Conservation (phyloP, 208 protist genomes). For the Wallacemonas sp. region DNA sequence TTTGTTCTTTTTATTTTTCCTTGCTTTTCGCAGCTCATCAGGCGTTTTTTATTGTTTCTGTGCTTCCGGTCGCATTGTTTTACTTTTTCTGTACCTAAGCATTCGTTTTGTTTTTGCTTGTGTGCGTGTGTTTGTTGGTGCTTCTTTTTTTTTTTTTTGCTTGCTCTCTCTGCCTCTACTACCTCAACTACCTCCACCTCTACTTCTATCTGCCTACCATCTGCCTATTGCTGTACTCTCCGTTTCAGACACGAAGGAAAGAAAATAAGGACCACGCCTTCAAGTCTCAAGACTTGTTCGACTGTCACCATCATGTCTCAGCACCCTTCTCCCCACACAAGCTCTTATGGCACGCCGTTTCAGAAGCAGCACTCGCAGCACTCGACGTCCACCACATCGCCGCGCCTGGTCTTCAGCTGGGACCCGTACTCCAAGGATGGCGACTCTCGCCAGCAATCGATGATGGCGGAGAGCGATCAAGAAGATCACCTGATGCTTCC, state of each 20-base stretch:
- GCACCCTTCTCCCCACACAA: neutral
- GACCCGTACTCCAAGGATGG: conserved; percentile 27
- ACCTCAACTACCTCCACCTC: too few relatives aligned
- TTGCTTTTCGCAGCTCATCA: conserved; percentile 1
- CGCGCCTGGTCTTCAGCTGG: conserved; percentile 28
- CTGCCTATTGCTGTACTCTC: too few relatives aligned
- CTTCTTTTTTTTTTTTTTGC: too few relatives aligned
- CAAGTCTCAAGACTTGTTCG: too few relatives aligned
- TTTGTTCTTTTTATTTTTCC: conserved; percentile 12
- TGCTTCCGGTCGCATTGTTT: neutral
- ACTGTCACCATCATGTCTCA: too few relatives aligned
- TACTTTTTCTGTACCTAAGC: neutral
- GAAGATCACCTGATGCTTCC: conserved; percentile 9
- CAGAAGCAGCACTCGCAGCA: conserved; percentile 17
- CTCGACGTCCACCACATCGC: conserved; percentile 14
- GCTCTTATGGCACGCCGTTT: neutral
- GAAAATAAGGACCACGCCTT: too few relatives aligned
- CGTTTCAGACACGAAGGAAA: too few relatives aligned
- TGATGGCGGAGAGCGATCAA: neutral
- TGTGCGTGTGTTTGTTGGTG: conserved; percentile 4
- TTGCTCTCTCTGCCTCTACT: too few relatives aligned
- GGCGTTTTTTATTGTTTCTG: neutral
- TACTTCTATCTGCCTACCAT: too few relatives aligned
- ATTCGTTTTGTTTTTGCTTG: neutral
- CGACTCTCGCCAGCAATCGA: conserved; percentile 3